phyloP scores from a whole-genome alignment of 768 basidiomycete genomes.

The Hericium rajendrae region DNA sequence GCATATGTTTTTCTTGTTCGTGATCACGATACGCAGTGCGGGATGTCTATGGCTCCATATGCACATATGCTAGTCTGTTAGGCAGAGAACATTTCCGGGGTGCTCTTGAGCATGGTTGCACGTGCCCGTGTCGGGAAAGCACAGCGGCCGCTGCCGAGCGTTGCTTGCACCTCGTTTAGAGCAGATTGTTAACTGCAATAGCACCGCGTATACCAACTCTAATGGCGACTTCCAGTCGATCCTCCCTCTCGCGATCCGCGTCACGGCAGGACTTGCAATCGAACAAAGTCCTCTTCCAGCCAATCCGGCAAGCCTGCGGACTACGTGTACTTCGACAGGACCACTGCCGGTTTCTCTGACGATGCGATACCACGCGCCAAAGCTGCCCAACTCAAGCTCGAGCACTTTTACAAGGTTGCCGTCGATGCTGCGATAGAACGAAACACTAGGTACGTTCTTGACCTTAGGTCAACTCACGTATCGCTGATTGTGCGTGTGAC shows the following conservation, averaged over 20 bases:
- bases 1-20: too few species aligned
- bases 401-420: slow-evolving; percentile 94
- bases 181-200: not conserved
- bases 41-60: too few species aligned
- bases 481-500: slow-evolving; percentile 6
- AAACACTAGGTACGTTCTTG: slow-evolving; percentile 62
- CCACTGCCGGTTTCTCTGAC: slow-evolving; percentile 65
- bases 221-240: slow-evolving; percentile 8
- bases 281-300: slow-evolving; percentile 11
- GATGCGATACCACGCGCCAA: slow-evolving; percentile 78
- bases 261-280: slow-evolving; percentile 13
- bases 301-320: slow-evolving; percentile 40
- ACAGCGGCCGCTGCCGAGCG: too few species aligned
- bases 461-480: not conserved
- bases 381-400: slow-evolving; percentile 88
- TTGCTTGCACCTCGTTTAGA: not conserved
- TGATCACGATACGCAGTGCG: too few species aligned
- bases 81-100: too few species aligned
- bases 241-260: slow-evolving; percentile 10
- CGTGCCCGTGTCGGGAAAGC: too few species aligned
- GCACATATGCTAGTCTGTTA: too few species aligned
- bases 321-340: slow-evolving; percentile 93
- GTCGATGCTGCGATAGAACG: slow-evolving; percentile 94
- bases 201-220: not conserved
- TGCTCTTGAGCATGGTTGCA: too few species aligned